A percentile compares a stretch with the other conserved stretches of the same genome.
Evolutionary conservation across 306 rosid genomes (phyloP).

Genomic region (Dalbergia cultrata): DNA sequence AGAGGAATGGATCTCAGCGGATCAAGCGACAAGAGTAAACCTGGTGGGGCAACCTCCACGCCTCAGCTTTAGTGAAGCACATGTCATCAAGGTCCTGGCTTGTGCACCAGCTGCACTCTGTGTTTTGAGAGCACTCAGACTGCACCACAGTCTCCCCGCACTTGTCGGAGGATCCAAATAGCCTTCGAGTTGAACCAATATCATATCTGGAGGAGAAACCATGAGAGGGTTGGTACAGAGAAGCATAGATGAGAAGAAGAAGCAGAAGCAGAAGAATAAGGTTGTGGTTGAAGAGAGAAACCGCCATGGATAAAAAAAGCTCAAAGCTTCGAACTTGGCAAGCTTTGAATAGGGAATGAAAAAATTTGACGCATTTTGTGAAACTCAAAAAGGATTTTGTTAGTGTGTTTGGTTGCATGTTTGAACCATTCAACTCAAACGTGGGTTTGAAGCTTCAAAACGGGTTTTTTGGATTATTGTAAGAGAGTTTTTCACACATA

Average conservation of each 20-base stretch:
- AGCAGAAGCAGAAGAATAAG: constrained; percentile 39
- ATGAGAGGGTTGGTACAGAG: constrained; percentile 43
- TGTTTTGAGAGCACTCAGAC: constrained; percentile 66
- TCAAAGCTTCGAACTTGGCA: constrained; percentile 28
- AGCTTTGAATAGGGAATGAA: not conserved
- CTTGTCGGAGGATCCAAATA: constrained; percentile 51
- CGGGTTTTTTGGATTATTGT: no score
- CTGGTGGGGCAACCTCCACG: constrained; percentile 78
- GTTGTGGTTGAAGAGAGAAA: constrained; percentile 22
- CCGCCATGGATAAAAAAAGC: constrained; percentile 41
- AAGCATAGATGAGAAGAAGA: constrained; percentile 41
- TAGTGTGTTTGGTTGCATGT: not conserved
- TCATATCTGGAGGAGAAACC: constrained; percentile 40
- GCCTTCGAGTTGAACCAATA: constrained; percentile 40
- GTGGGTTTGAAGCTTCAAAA: not conserved
- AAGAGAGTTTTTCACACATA: no score
- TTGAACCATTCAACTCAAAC: not conserved
- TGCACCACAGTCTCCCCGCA: constrained; percentile 62
- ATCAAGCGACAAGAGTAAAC: constrained; percentile 78
- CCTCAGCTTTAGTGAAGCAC: constrained; percentile 79
- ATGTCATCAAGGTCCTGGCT: constrained; percentile 78
- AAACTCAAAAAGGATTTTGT: not conserved
- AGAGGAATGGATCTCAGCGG: constrained; percentile 25
- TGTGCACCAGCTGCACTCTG: constrained; percentile 86
- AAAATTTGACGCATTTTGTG: not conserved